A percentile compares a stretch with the other conserved stretches of the same genome.
Conservation (phyloP, 345 rosid species). For the Eucalyptus marginata region DNA sequence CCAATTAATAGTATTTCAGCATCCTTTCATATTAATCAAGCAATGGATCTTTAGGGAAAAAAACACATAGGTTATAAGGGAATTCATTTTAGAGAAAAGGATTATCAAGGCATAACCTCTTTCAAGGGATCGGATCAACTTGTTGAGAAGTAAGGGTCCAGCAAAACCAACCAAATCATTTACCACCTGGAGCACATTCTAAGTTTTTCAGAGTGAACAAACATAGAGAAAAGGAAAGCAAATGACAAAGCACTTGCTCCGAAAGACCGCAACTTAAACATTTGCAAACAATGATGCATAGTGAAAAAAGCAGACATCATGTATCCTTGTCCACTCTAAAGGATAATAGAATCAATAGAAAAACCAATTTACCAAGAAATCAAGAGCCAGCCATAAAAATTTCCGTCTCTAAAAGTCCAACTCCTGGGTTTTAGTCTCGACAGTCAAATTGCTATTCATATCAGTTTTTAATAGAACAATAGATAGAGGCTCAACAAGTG, state of each 20-base stretch:
- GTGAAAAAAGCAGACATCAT: background rate
- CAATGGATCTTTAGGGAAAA: background rate
- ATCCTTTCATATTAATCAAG: background rate
- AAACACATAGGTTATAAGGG: background rate
- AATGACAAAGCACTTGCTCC: background rate
- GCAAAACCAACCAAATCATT: conserved; percentile 78
- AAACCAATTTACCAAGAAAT: background rate
- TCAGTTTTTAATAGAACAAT: background rate
- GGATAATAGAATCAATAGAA: background rate
- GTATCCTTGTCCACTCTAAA: background rate
- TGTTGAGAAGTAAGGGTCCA: conserved; percentile 81
- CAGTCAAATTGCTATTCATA: background rate
- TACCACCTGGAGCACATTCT: conserved; percentile 31
- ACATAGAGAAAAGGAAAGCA: background rate
- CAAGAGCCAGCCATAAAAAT: background rate
- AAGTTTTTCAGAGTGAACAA: background rate
- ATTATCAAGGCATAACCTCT: conserved; percentile 33
- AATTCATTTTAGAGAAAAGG: background rate
- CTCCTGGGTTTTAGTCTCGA: background rate
- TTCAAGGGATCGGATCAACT: conserved; percentile 69
- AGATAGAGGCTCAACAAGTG: background rate
- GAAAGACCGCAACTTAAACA: background rate
- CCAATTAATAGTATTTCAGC: background rate
- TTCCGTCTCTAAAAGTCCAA: background rate
- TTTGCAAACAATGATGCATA: background rate